Conservation (phyloP, 257 asterid species). For the Linderniella brevidens region DNA sequence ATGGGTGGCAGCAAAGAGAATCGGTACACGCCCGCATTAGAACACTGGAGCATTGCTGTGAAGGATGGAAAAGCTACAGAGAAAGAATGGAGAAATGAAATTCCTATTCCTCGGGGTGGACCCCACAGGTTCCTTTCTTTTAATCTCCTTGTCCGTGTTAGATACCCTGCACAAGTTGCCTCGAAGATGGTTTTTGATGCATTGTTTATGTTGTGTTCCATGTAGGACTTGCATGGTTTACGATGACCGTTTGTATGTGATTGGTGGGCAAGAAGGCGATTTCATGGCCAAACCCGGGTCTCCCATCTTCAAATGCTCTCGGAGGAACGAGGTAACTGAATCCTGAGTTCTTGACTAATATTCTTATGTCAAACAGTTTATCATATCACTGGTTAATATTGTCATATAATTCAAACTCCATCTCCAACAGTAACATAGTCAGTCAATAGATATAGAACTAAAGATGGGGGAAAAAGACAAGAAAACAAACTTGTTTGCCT, state of each 20-base stretch:
- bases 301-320: slow-evolving; percentile 60
- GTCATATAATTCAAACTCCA: not conserved
- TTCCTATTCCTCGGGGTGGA: slow-evolving; percentile 91
- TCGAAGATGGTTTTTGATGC: too few species aligned
- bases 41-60: slow-evolving; percentile 91
- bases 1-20: slow-evolving; percentile 97
- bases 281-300: slow-evolving; percentile 74
- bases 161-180: not conserved
- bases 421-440: too few species aligned
- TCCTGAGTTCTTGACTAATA: not conserved
- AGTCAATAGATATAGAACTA: too few species aligned
- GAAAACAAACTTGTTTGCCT: too few species aligned
- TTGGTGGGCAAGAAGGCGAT: slow-evolving; percentile 87
- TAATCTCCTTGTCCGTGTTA: slow-evolving; percentile 8
- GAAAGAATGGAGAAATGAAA: slow-evolving; percentile 61
- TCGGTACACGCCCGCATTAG: slow-evolving; percentile 53
- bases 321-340: slow-evolving; percentile 49
- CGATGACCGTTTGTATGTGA: slow-evolving; percentile 13
- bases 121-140: slow-evolving; percentile 55
- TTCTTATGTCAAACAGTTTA: not conserved
- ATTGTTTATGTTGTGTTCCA: too few species aligned
- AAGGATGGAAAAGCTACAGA: slow-evolving; percentile 71
- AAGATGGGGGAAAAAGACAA: too few species aligned
- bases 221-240: too few species aligned
- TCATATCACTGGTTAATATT: not conserved